Evolutionary conservation across 2,329 filamentous ascomycete genomes (phyloP).

Genomic region (Aaosphaeria pasadenensis): DNA sequence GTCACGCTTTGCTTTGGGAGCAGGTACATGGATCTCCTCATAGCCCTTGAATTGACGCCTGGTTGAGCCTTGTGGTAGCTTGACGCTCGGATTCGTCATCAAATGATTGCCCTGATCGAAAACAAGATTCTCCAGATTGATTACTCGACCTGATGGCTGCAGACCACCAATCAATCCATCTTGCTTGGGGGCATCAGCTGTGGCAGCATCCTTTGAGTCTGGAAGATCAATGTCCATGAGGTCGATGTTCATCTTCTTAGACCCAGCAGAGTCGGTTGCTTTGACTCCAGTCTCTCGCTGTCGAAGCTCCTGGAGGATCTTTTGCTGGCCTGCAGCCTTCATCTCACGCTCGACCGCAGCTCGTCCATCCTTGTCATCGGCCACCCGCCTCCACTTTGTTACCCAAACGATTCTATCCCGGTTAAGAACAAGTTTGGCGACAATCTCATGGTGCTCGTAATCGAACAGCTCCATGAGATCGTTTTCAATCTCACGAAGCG

Average conservation of each 20-base stretch:
- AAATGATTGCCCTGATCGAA: constrained; percentile 98
- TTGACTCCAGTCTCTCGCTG: constrained; percentile 64
- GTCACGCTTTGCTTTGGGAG: constrained; percentile 83
- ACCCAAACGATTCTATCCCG: constrained; percentile 95
- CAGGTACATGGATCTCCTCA: constrained; percentile 95
- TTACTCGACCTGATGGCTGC: constrained; percentile 80
- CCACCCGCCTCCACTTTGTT: constrained; percentile 78
- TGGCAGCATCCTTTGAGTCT: constrained; percentile 50
- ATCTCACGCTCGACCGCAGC: constrained; percentile 84
- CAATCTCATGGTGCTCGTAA: constrained; percentile 91
- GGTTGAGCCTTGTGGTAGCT: constrained; percentile 88
- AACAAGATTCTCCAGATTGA: constrained; percentile 93
- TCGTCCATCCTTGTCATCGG: constrained; percentile 70
- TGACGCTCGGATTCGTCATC: constrained; percentile 98
- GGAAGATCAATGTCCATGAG: constrained; percentile 83
- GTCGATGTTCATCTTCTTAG: constrained; percentile 77
- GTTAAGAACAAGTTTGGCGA: constrained; percentile 87
- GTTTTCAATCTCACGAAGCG: constrained; percentile 91
- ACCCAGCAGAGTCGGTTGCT: constrained; percentile 54
- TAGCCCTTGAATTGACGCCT: constrained; percentile 97
- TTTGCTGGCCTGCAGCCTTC: constrained; percentile 79
- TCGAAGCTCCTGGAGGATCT: constrained; percentile 83
- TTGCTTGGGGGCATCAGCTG: constrained; percentile 39
- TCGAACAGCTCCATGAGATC: constrained; percentile 98
- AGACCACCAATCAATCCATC: constrained; percentile 70